Conservation (phyloP, 176 grass and related monocot species). For the Neostapfia colusana region DNA sequence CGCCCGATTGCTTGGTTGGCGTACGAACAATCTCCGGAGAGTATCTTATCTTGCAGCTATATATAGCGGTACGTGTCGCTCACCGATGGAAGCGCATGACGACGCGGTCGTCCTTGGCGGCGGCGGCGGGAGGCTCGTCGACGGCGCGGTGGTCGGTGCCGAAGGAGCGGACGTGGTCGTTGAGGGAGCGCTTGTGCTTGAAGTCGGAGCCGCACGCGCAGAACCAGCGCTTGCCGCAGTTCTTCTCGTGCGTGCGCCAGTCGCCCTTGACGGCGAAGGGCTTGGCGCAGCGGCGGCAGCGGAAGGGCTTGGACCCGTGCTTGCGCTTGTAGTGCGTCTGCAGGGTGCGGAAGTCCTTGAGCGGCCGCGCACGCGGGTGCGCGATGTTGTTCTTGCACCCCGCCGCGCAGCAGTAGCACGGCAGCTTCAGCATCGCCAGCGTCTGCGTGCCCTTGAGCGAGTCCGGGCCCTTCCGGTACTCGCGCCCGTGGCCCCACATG, state of each 20-base stretch:
- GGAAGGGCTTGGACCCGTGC: conserved; percentile 81
- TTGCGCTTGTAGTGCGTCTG: conserved; percentile 99
- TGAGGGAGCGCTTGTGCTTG: conserved; percentile 97
- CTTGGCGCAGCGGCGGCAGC: conserved; percentile 85
- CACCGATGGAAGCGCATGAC: conserved; percentile 57
- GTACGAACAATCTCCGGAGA: background rate
- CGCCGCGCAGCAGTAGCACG: conserved; percentile 86
- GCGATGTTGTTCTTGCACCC: conserved; percentile 88
- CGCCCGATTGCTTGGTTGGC: background rate
- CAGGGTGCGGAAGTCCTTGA: conserved; percentile 97
- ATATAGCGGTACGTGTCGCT: background rate
- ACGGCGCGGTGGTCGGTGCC: conserved; percentile 55
- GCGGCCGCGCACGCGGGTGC: conserved; percentile 68
- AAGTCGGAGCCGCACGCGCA: conserved; percentile 95
- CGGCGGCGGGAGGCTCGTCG: conserved; percentile 8
- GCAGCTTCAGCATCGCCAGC: conserved; percentile 83
- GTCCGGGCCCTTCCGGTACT: conserved; percentile 91
- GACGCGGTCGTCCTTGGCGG: conserved; percentile 33
- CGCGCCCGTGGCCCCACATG: conserved; percentile 96
- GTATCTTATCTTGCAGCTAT: background rate
- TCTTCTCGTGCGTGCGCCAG: conserved; percentile 99
- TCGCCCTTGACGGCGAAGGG: conserved; percentile 97
- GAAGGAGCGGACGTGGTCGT: conserved; percentile 86
- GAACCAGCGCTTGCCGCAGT: conserved; percentile 92
- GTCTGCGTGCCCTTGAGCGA: conserved; percentile 81